These are phyloP conservation scores for Globisporangium carolinianum DNA, from an alignment of 352 stramenopile genomes.

Conservation along the genomic window DNA sequence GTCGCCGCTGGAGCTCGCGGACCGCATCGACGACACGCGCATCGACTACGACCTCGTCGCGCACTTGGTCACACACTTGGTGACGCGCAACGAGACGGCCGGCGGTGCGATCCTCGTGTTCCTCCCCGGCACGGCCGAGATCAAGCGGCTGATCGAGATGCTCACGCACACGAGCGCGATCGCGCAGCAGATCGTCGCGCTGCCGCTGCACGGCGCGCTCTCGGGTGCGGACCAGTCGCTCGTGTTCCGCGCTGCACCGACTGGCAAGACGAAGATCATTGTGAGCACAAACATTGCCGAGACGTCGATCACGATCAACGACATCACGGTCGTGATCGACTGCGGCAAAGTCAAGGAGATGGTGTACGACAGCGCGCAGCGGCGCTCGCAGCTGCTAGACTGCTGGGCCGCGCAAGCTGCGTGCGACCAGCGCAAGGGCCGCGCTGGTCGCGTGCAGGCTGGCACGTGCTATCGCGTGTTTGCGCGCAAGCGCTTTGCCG, in stretches of 20 bases:
- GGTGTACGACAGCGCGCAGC: conserved; percentile 69
- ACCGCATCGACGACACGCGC: conserved; percentile 82
- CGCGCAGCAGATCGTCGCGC: conserved; percentile 40
- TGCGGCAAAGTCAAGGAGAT: conserved; percentile 86
- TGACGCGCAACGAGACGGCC: conserved; percentile 13
- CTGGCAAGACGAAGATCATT: conserved; percentile 79
- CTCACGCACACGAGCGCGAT: conserved; percentile 27
- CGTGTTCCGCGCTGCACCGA: conserved; percentile 57
- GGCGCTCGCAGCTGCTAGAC: conserved; percentile 72
- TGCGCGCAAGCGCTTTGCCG: conserved; percentile 45
- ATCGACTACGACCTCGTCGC: conserved; percentile 93
- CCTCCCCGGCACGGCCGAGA: conserved; percentile 73
- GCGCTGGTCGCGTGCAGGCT: conserved; percentile 72
- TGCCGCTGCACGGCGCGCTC: conserved; percentile 74
- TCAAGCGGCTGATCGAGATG: conserved; percentile 75
- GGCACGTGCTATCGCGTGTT: conserved; percentile 80
- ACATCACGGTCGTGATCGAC: conserved; percentile 84
- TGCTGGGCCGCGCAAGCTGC: conserved; percentile 77
- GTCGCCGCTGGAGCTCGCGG: conserved; percentile 41
- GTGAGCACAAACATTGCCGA: conserved; percentile 88
- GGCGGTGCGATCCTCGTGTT: conserved; percentile 78
- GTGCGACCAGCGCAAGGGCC: conserved; percentile 78
- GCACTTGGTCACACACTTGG: conserved; percentile 80
- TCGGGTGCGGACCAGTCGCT: conserved; percentile 64
- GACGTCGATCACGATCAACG: conserved; percentile 87